A percentile compares a stretch with the other conserved stretches of the same genome.
These are phyloP conservation scores for Thuja plicata DNA, from an alignment of 83 land plant species.

Conservation along the genomic window DNA sequence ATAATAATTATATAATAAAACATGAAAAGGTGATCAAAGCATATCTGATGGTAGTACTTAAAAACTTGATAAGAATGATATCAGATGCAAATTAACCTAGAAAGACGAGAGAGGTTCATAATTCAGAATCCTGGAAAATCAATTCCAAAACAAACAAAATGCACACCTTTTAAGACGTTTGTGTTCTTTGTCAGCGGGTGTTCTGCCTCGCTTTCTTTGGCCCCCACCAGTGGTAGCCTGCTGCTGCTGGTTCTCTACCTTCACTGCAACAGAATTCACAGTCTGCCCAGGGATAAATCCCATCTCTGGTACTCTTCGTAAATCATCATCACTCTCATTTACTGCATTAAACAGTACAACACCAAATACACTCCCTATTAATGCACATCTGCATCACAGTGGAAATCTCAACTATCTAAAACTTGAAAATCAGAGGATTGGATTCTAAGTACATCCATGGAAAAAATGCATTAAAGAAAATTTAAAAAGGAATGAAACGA, in stretches of 20 bases:
- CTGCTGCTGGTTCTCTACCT: slow-evolving; percentile 24
- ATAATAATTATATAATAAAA: no score
- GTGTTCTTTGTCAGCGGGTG: slow-evolving; percentile 68
- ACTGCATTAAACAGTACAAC: slow-evolving; percentile 19
- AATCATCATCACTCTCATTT: slow-evolving; percentile 72
- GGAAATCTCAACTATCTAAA: background rate
- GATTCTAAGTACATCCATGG: background rate
- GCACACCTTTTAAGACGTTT: slow-evolving; percentile 63
- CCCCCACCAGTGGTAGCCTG: slow-evolving; percentile 18
- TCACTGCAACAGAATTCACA: slow-evolving; percentile 18
- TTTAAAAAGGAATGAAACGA: no score
- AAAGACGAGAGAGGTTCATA: background rate
- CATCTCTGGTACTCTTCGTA: slow-evolving; percentile 66
- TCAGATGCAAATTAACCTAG: background rate
- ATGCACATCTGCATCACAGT: no score
- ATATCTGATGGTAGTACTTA: no score
- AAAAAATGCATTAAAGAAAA: no score
- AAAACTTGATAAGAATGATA: no score
- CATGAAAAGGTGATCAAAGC: no score
- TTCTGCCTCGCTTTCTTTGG: slow-evolving; percentile 59
- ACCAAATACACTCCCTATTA: no score
- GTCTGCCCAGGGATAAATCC: slow-evolving; percentile 26
- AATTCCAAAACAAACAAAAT: background rate
- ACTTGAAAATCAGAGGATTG: background rate
- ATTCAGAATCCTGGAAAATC: background rate